Percentiles rank a stretch among this genome's conserved stretches.
phyloP scores from a whole-genome alignment of 257 asterid species.

The Fraxinus excelsior region DNA sequence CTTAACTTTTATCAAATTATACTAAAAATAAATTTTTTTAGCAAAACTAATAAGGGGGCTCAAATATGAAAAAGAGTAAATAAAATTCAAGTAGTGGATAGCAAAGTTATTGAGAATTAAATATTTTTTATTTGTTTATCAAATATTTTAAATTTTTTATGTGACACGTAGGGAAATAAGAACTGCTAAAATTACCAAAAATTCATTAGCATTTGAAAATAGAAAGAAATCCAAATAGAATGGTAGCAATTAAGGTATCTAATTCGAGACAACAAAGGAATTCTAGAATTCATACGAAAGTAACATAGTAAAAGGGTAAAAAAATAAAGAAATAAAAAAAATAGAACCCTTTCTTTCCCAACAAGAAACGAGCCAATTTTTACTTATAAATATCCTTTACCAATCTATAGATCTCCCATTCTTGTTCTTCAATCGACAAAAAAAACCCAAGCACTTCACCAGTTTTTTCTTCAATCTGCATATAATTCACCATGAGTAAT shows the following conservation, averaged over 20 bases:
- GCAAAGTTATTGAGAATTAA: too few relatives aligned
- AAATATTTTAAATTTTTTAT: too few relatives aligned
- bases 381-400: slow-evolving; percentile 1
- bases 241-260: too few relatives aligned
- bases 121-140: too few relatives aligned
- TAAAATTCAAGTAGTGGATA: too few relatives aligned
- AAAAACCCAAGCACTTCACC: neutral
- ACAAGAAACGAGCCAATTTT: slow-evolving; percentile 22
- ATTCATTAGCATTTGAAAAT: neutral
- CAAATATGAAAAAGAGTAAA: too few relatives aligned
- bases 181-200: neutral
- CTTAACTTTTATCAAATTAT: too few relatives aligned
- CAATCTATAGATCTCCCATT: neutral
- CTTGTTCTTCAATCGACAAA: neutral
- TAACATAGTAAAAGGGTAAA: neutral
- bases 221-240: neutral
- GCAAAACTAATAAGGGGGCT: too few relatives aligned
- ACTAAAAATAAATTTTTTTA: too few relatives aligned
- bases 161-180: too few relatives aligned
- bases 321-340: too few relatives aligned
- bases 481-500: slow-evolving; percentile 21
- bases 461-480: neutral
- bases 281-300: too few relatives aligned
- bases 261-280: neutral
- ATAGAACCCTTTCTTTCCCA: slow-evolving; percentile 14